Evolutionary conservation across 176 grass and related monocot genomes (phyloP).

Genomic region (Musa beccarii): DNA sequence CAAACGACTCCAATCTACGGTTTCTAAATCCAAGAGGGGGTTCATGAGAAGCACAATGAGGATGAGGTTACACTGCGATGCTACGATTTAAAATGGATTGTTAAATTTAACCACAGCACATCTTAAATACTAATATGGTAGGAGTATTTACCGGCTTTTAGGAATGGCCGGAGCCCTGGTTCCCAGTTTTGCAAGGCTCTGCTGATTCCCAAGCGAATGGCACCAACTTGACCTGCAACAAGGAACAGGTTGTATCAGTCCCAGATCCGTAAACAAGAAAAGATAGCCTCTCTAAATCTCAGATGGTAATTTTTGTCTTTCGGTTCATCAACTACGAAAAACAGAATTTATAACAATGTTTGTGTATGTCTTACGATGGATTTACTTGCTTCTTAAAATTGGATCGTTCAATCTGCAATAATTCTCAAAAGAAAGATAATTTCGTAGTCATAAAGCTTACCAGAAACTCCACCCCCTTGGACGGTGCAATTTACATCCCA

Average conservation of each 20-base stretch:
- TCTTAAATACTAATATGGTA: neutral
- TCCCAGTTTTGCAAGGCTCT: slow-evolving; percentile 92
- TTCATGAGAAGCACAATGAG: neutral
- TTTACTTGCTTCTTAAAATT: neutral
- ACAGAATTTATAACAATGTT: no score
- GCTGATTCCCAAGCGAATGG: slow-evolving; percentile 85
- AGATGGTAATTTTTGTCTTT: neutral
- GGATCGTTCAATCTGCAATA: neutral
- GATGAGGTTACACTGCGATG: neutral
- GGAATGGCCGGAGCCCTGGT: slow-evolving; percentile 67
- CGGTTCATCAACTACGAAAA: neutral
- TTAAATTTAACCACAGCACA: no score
- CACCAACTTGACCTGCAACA: slow-evolving; percentile 75
- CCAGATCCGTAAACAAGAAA: neutral
- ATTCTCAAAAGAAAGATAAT: neutral
- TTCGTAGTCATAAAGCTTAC: slow-evolving; percentile 33
- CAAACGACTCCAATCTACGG: neutral
- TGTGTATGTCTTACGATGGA: no score
- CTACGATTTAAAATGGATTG: neutral
- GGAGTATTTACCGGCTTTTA: slow-evolving; percentile 72
- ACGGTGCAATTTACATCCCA: slow-evolving; percentile 78
- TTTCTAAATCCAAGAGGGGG: neutral
- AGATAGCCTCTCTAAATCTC: neutral
- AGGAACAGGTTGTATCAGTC: neutral
- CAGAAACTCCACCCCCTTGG: slow-evolving; percentile 88